These are phyloP conservation scores for Fusarium duplospermum DNA, from an alignment of 2,329 filamentous ascomycete species.

Conservation along the genomic window DNA sequence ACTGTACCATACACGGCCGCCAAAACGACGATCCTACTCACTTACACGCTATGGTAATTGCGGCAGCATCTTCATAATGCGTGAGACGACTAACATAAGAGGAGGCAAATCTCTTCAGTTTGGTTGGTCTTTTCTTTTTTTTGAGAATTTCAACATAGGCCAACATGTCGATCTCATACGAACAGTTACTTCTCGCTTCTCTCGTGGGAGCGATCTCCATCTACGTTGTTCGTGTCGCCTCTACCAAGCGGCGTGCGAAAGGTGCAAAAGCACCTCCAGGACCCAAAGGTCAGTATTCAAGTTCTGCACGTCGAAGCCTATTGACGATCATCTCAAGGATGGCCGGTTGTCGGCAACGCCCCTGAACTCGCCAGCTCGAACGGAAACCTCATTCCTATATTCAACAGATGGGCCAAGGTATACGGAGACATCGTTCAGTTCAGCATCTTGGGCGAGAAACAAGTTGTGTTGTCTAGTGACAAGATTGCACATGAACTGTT, in stretches of 20 bases:
- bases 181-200: background rate
- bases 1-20: background rate
- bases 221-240: background rate
- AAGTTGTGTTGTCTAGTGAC: background rate
- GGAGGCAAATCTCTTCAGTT: background rate
- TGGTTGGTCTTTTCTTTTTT: no score
- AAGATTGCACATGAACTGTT: background rate
- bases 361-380: conserved; percentile 3
- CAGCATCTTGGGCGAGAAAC: conserved; percentile 6
- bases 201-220: background rate
- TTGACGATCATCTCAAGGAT: background rate
- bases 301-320: background rate
- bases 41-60: background rate
- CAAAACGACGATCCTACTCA: background rate
- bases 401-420: background rate
- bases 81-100: background rate
- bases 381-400: conserved; percentile 2
- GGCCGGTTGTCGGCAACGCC: conserved; percentile 6
- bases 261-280: conserved; percentile 3
- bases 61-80: background rate
- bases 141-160: background rate
- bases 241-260: background rate
- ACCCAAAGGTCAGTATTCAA: background rate
- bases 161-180: background rate
- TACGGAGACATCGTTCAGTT: conserved; percentile 9